Conservation (phyloP, 2,329 filamentous ascomycete genomes). For the Alternaria brassicae region DNA sequence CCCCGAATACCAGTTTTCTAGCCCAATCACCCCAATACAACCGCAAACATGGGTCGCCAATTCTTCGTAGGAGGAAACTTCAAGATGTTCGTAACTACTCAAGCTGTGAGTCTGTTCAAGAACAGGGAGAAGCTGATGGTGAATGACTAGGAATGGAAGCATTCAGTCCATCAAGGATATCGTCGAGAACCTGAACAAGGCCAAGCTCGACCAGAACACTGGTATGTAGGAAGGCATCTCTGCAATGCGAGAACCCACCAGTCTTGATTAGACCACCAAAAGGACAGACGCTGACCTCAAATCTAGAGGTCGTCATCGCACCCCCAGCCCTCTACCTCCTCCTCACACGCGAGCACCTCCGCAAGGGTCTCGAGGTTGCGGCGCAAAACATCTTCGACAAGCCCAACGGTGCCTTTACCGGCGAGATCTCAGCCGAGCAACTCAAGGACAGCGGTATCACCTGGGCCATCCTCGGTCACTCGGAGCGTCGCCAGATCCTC, state of each 20-base stretch:
- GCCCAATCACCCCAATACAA: constrained; percentile 22
- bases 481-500: constrained; percentile 89
- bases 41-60: constrained; percentile 85
- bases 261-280: constrained; percentile 5
- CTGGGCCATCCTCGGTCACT: constrained; percentile 94
- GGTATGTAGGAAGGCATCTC: constrained; percentile 58
- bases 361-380: constrained; percentile 79
- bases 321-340: constrained; percentile 91
- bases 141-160: constrained; percentile 84
- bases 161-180: constrained; percentile 89
- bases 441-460: constrained; percentile 86
- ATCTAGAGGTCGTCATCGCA: constrained; percentile 88
- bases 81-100: constrained; percentile 76
- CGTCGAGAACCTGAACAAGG: constrained; percentile 85
- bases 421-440: constrained; percentile 92
- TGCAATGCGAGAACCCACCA: neutral
- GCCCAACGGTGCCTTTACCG: constrained; percentile 95
- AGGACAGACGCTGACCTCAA: constrained; percentile 12
- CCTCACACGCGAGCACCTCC: constrained; percentile 79
- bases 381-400: constrained; percentile 98
- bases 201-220: constrained; percentile 76
- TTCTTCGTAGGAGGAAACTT: constrained; percentile 99
- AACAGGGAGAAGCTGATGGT: constrained; percentile 23
- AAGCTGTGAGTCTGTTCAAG: constrained; percentile 30
- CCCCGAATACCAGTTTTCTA: constrained; percentile 13